Base-by-base conservation (phyloP, 176 grass and related monocot genomes). In the Oryza glumipatula region DNA sequence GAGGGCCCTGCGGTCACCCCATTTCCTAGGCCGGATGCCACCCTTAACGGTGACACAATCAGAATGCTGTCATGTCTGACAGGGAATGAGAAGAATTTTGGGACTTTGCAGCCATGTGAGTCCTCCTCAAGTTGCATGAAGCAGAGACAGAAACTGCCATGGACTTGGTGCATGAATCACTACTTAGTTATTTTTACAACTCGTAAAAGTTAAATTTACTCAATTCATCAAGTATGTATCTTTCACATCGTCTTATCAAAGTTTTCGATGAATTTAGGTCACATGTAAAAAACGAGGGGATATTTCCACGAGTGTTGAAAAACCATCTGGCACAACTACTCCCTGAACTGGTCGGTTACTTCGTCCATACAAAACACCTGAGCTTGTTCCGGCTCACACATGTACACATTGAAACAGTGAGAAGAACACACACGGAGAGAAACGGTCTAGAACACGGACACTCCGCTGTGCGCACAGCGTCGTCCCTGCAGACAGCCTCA, bases 121-220 rank as follows among this genome's bases (percentile, higher is more conserved):
- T 11, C 3, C 6, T 58, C 73, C 58, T 61, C 72, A 33, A 75
- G 28, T 75, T 75, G 73, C 73, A 54, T 3, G 15, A 75, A 75
- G 45, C 12, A 15, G 45, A 24, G 2, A 73, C 13, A 45, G 22
- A 46, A 43, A 22, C 41, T 52, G 11, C n/a, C 13, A n/a, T 33
- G 46, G 32, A 3, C 49, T 33, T 26, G 16, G 28, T 33, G 30
- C 17, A 21, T 75, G 39, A 41, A 41, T 41, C 39, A 41, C 4
- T 36, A 36, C 38, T 39, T 39, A 41, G 39, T 41, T 8, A 8
- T 41, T 41, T 7, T 8, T 41, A 8, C 7, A 41, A 41, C 7
- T 8, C 7, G 39, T 41, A 8, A 8, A 41, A 8, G 7, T 8
- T 41, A 1, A 41, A 41, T 41, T 41, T 41, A 32, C 30, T 32